Evolutionary conservation across 805 yeast genomes (phyloP), one percentile per base, ranked within the genome.

Genomic region (Candida krabiensis): DNA sequence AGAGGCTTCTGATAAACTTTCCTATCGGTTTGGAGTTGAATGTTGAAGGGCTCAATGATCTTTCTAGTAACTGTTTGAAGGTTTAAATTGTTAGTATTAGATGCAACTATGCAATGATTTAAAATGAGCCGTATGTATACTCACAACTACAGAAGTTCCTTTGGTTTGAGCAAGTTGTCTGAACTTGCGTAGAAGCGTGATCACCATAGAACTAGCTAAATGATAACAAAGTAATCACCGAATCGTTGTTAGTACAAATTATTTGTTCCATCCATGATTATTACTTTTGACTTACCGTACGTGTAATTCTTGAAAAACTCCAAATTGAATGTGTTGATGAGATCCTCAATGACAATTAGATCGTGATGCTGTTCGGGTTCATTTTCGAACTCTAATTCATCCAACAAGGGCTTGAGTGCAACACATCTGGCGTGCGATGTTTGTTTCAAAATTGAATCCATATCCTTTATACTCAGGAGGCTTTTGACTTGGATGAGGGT

Each of bases 291-390:
- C 62, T 36, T 44, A 56, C 63, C 61, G 13, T 35, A 16, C 1
- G 44, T 40, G 32, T 49, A 49, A 32, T 52, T 44, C 21, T 50
- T 53, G 30, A 43, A 52, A 22, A 44, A 43, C 22, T 50, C 56
- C 5, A 52, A 19, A 32, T 58, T 56, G 38, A 59, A 56, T n/a
- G 53, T 34, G 16, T 47, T 56, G 14, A 46, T 46, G 5, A 61
- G 31, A 29, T 61, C 64, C 39, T 60, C 60, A 12, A 61, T 40
- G 3, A 61, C 50, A 11, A 58, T 19, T 12, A 51, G 29, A 17
- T 45, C 43, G 24, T 18, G 34, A 13, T 24, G 22, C 9, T 30
- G 35, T 12, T 32, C 19, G 24, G 21, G 13, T 4, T 15, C 27
- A 12, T 12, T 12, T 3, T 38, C 15, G 7, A 8, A 24, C 4